These are phyloP conservation scores for Bassia scoparia DNA, from an alignment of 148 eudicot genomes.

Conservation along the genomic window DNA sequence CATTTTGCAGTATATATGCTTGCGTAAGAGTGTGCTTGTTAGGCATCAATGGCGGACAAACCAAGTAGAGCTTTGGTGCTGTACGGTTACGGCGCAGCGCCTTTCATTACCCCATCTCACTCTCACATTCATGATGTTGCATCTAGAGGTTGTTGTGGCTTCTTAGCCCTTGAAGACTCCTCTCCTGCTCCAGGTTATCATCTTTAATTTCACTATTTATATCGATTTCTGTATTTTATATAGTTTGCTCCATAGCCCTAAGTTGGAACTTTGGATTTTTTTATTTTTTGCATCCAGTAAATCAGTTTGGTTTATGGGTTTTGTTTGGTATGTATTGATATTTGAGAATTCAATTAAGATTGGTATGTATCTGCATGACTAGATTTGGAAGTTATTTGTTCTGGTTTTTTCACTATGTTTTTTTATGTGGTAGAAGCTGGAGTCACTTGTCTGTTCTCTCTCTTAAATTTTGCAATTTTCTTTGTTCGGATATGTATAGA, in stretches of 20 bases:
- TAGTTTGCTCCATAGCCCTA: neutral
- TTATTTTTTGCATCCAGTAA: neutral
- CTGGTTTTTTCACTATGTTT: neutral
- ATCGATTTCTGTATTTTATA: neutral
- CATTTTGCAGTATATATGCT: too few relatives aligned
- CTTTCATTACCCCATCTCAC: conserved; percentile 45
- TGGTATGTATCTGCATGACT: neutral
- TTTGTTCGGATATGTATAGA: too few relatives aligned
- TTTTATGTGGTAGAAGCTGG: too few relatives aligned
- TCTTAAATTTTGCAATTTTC: neutral
- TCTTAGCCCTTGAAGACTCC: conserved; percentile 64
- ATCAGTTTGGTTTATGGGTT: conserved; percentile 15
- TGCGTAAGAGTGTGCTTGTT: neutral
- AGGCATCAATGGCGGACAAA: conserved; percentile 73
- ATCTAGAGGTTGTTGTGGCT: conserved; percentile 58
- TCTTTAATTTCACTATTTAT: neutral
- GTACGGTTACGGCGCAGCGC: conserved; percentile 76
- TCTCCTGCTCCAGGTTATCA: conserved; percentile 54
- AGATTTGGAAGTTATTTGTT: neutral
- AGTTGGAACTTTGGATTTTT: conserved; percentile 2
- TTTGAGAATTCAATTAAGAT: neutral
- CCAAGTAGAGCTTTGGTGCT: conserved; percentile 76
- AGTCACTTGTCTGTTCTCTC: neutral
- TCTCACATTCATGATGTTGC: conserved; percentile 63
- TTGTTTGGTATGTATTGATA: neutral